These are phyloP conservation scores for Gigaspora rosea DNA, from an alignment of 192 early-diverging fungal species.

Conservation along the genomic window DNA sequence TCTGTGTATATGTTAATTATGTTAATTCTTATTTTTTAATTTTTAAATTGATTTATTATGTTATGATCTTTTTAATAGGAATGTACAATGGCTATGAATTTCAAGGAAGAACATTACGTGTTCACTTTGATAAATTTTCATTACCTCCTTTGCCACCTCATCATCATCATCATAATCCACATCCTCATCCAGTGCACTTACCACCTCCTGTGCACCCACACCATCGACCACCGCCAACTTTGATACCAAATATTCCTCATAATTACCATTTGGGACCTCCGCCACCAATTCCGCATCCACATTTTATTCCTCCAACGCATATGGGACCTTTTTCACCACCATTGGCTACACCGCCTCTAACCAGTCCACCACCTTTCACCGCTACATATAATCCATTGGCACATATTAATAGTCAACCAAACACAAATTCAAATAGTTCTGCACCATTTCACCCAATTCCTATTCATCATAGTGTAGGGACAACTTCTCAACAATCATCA, in stretches of 20 bases:
- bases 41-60: background rate
- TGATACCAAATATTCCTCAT: slow-evolving; percentile 5
- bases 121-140: slow-evolving; percentile 56
- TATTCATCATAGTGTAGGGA: background rate
- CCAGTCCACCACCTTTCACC: slow-evolving; percentile 26
- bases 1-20: background rate
- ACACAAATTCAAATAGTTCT: slow-evolving; percentile 1
- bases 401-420: slow-evolving; percentile 1
- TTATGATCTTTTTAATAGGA: slow-evolving; percentile 31
- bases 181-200: slow-evolving; percentile 34
- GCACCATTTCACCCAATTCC: slow-evolving; percentile 26
- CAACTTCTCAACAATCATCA: background rate
- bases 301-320: slow-evolving; percentile 23
- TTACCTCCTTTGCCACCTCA: slow-evolving; percentile 33
- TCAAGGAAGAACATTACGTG: slow-evolving; percentile 51
- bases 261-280: slow-evolving; percentile 23
- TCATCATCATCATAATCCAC: slow-evolving; percentile 41
- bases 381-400: slow-evolving; percentile 11
- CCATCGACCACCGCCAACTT: slow-evolving; percentile 15
- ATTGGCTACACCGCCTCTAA: slow-evolving; percentile 21
- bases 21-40: background rate
- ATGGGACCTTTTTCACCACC: slow-evolving; percentile 33
- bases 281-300: slow-evolving; percentile 32
- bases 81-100: slow-evolving; percentile 54
- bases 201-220: slow-evolving; percentile 32